Evolutionary conservation across 306 rosid genomes (phyloP).

Genomic region (Lupinus albus): DNA sequence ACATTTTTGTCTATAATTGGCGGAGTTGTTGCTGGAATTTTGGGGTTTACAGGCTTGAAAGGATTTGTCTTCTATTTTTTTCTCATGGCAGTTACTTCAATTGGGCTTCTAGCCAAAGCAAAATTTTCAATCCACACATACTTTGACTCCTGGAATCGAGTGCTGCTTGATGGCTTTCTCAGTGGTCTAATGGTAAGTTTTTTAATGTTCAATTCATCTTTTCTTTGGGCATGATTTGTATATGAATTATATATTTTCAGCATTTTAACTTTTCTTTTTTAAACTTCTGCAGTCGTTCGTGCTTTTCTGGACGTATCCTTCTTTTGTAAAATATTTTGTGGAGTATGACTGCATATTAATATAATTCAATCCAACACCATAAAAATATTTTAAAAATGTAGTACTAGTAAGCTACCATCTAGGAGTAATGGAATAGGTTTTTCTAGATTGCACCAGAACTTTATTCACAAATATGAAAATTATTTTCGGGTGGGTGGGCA

Average conservation of each 20-base stretch:
- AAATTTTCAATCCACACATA: conserved; percentile 64
- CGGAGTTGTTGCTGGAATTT: conserved; percentile 93
- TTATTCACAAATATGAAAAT: conserved; percentile 3
- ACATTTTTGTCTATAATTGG: conserved; percentile 92
- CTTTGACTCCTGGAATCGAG: conserved; percentile 74
- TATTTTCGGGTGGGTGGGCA: not conserved
- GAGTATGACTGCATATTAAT: conserved; percentile 23
- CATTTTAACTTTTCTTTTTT: conserved; percentile 39
- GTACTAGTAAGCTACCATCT: not conserved
- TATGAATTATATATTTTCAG: not conserved
- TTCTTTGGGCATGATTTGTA: conserved; percentile 26
- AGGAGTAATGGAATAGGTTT: not conserved
- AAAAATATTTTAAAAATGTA: conserved; percentile 22
- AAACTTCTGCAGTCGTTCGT: conserved; percentile 83
- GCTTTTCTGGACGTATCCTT: conserved; percentile 99
- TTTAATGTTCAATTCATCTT: conserved; percentile 37
- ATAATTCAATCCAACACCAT: conserved; percentile 15
- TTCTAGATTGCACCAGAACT: conserved; percentile 23
- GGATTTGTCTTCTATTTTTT: conserved; percentile 78
- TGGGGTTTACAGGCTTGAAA: conserved; percentile 80
- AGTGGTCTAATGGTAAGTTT: conserved; percentile 73
- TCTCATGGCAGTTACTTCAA: conserved; percentile 76
- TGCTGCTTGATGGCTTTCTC: conserved; percentile 70
- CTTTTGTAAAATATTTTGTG: conserved; percentile 32
- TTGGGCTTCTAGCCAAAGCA: conserved; percentile 71